Conservation (phyloP, 2,329 filamentous ascomycete genomes). For the Fusarium pilosicola region DNA sequence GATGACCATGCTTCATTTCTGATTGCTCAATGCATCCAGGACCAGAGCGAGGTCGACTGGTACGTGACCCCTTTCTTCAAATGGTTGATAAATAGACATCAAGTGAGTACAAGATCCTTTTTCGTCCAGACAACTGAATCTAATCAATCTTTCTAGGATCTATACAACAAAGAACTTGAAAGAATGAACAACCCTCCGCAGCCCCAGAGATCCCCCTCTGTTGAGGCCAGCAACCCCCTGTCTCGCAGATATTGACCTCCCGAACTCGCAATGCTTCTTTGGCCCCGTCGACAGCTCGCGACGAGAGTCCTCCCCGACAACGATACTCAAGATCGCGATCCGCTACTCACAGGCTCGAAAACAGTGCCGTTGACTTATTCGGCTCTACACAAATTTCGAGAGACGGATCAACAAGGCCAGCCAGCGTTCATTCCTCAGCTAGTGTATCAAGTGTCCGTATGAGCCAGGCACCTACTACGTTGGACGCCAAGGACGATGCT, state of each 20-base stretch:
- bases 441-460: slow-evolving; percentile 1
- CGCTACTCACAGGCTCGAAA: slow-evolving; percentile 7
- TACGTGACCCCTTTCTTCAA: slow-evolving; percentile 57
- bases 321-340: slow-evolving; percentile 35
- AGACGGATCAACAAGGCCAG: neutral
- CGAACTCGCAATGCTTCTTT: slow-evolving; percentile 38
- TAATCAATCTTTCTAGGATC: slow-evolving; percentile 37
- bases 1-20: slow-evolving; percentile 62
- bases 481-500: slow-evolving; percentile 15
- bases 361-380: neutral
- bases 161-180: slow-evolving; percentile 38
- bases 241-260: slow-evolving; percentile 26
- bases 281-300: slow-evolving; percentile 6
- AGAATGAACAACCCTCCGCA: slow-evolving; percentile 36
- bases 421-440: slow-evolving; percentile 8
- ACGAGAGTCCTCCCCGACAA: slow-evolving; percentile 13
- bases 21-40: slow-evolving; percentile 61
- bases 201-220: slow-evolving; percentile 26
- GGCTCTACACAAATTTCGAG: slow-evolving; percentile 1
- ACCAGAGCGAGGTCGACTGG: slow-evolving; percentile 52
- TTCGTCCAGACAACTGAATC: neutral
- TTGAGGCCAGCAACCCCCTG: slow-evolving; percentile 11
- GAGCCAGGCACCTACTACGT: neutral
- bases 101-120: slow-evolving; percentile 47
- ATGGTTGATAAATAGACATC: slow-evolving; percentile 56